These are phyloP conservation scores for Punica granatum DNA, from an alignment of 345 rosid genomes.

Conservation along the genomic window DNA sequence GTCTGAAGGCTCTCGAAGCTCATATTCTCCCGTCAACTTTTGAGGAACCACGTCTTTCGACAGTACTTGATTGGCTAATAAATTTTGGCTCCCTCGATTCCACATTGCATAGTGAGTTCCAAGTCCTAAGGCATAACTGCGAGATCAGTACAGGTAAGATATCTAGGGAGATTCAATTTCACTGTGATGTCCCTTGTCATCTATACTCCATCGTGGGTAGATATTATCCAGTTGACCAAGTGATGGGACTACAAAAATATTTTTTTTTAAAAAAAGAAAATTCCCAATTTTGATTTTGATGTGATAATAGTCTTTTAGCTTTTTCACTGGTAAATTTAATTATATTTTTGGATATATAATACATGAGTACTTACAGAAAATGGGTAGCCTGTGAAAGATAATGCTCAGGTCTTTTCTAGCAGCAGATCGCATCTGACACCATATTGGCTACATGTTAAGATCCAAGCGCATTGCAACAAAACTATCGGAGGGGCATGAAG, in stretches of 20 bases:
- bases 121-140: not conserved
- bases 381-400: not conserved
- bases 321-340: not conserved
- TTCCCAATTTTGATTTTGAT: not conserved
- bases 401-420: conserved; percentile 70
- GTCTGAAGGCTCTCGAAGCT: conserved; percentile 41
- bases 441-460: conserved; percentile 1
- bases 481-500: not conserved
- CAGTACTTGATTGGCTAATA: conserved; percentile 6
- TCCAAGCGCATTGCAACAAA: not conserved
- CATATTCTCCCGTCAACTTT: conserved; percentile 69
- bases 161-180: not conserved
- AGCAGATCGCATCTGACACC: conserved; percentile 51
- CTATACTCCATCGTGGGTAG: not conserved
- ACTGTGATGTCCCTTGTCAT: too few species aligned
- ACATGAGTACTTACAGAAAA: not conserved
- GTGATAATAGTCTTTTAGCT: not conserved
- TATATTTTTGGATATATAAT: not conserved
- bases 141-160: not conserved
- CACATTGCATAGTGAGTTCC: not conserved
- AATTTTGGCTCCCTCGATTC: conserved; percentile 1
- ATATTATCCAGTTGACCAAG: not conserved
- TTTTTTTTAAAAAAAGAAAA: too few species aligned
- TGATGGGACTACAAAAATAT: not conserved
- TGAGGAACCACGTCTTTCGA: conserved; percentile 24